phyloP scores from a whole-genome alignment of 1,284 basidiomycete species.

The Ceratobasidium sp. region DNA sequence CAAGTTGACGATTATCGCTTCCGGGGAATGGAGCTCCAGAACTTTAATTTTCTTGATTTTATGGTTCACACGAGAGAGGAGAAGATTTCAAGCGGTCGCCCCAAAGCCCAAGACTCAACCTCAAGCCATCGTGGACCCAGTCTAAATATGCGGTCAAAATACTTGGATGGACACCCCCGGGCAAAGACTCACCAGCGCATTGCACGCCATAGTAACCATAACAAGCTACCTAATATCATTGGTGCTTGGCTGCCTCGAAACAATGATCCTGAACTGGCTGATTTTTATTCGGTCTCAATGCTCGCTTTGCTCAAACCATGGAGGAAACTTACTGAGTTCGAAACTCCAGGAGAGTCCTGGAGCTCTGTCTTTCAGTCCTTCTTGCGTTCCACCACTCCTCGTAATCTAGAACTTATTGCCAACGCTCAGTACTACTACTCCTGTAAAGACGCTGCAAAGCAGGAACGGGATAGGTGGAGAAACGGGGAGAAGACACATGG shows the following conservation, averaged over 20 bases:
- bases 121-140: too few relatives aligned
- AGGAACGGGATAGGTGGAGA: neutral
- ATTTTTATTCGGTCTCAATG: conserved; percentile 13
- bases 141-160: neutral
- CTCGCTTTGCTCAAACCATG: conserved; percentile 41
- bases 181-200: neutral
- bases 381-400: too few relatives aligned
- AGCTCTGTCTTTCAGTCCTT: neutral
- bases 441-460: conserved; percentile 20
- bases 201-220: neutral
- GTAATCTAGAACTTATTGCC: neutral
- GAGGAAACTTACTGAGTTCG: neutral
- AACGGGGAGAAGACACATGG: neutral
- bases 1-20: conserved; percentile 1
- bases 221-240: conserved; percentile 31
- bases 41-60: neutral
- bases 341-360: neutral
- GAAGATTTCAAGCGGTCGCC: neutral
- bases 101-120: too few relatives aligned
- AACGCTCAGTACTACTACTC: conserved; percentile 42
- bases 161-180: conserved; percentile 7
- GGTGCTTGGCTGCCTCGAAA: conserved; percentile 9
- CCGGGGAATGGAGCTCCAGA: neutral
- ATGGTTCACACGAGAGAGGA: conserved; percentile 11
- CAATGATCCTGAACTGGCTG: conserved; percentile 6